These are phyloP conservation scores for Globisporangium viniferum DNA, from an alignment of 352 stramenopile genomes.

Conservation along the genomic window DNA sequence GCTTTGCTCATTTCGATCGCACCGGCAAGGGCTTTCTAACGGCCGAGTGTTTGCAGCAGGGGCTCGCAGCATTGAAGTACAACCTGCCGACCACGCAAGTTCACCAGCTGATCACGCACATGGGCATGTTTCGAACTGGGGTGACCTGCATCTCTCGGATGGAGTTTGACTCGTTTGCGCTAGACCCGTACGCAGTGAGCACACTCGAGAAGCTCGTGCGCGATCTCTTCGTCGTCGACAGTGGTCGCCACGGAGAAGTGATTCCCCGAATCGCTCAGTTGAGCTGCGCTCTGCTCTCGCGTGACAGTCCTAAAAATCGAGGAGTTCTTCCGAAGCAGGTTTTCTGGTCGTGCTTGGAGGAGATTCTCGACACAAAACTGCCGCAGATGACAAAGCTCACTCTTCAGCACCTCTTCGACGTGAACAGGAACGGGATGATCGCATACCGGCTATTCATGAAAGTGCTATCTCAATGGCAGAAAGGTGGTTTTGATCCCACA, in stretches of 20 bases:
- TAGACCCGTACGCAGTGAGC: conserved; percentile 44
- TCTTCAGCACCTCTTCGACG: conserved; percentile 70
- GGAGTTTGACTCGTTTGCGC: conserved; percentile 78
- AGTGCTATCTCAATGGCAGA: conserved; percentile 55
- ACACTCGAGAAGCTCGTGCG: conserved; percentile 35
- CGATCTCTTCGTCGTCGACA: conserved; percentile 27
- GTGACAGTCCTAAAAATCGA: conserved; percentile 19
- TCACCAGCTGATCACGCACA: conserved; percentile 28
- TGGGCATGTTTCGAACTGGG: conserved; percentile 44
- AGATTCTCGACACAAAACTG: conserved; percentile 28
- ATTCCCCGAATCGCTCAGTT: conserved; percentile 47
- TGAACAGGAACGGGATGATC: conserved; percentile 49
- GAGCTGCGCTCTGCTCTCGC: conserved; percentile 43
- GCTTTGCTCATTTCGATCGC: conserved; percentile 71
- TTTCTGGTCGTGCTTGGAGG: conserved; percentile 35
- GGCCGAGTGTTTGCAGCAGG: conserved; percentile 24
- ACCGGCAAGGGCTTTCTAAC: conserved; percentile 51
- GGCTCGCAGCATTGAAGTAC: conserved; percentile 47
- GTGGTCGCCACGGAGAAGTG: conserved; percentile 8
- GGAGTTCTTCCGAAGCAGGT: conserved; percentile 27
- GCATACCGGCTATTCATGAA: conserved; percentile 78
- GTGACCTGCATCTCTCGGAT: conserved; percentile 48
- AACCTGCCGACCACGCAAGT: conserved; percentile 34
- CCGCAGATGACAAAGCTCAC: conserved; percentile 28
- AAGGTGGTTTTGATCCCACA: not conserved